Percentiles rank a stretch among this genome's conserved stretches.
Evolutionary conservation across 768 basidiomycete species (phyloP).

Genomic region (Hortiboletus campestris): DNA sequence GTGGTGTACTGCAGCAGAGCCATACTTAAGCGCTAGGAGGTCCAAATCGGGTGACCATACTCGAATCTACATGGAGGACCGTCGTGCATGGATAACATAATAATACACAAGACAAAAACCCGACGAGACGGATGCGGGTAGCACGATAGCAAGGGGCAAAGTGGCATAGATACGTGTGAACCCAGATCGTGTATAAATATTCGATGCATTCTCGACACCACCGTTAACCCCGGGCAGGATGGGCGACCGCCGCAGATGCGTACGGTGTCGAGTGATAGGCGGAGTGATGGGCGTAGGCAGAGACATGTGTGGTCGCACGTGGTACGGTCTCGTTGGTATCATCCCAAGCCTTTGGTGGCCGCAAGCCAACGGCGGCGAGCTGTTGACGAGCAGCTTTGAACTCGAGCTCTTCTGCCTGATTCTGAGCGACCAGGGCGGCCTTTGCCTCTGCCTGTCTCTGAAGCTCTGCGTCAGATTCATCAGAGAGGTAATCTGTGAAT

Average conservation of each 20-base stretch:
- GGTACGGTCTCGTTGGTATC: constrained; percentile 42
- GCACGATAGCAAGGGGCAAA: constrained; percentile 17
- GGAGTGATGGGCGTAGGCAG: constrained; percentile 26
- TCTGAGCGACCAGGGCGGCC: constrained; percentile 76
- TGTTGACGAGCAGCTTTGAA: constrained; percentile 80
- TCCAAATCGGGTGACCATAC: constrained; percentile 4
- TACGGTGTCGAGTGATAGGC: constrained; percentile 29
- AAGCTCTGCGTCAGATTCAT: constrained; percentile 87
- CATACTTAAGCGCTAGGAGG: constrained; percentile 21
- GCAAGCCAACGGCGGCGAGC: constrained; percentile 69
- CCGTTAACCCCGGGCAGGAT: constrained; percentile 29
- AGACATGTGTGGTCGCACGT: constrained; percentile 22
- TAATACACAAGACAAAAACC: constrained; percentile 24
- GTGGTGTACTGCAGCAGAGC: constrained; percentile 12
- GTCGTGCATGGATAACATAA: constrained; percentile 10
- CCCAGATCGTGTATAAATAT: constrained; percentile 21
- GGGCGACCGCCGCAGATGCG: constrained; percentile 25
- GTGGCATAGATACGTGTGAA: constrained; percentile 27
- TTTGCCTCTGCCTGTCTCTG: constrained; percentile 83
- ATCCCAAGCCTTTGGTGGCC: constrained; percentile 77
- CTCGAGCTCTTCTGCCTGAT: constrained; percentile 74
- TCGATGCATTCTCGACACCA: constrained; percentile 5
- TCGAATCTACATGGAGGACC: constrained; percentile 1
- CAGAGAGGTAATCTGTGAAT: constrained; percentile 89
- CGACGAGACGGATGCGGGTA: constrained; percentile 8